Evolutionary conservation across 192 early-diverging fungal species (phyloP), one percentile per base, ranked within the genome.

Genomic region (Linnemannia zychae): DNA sequence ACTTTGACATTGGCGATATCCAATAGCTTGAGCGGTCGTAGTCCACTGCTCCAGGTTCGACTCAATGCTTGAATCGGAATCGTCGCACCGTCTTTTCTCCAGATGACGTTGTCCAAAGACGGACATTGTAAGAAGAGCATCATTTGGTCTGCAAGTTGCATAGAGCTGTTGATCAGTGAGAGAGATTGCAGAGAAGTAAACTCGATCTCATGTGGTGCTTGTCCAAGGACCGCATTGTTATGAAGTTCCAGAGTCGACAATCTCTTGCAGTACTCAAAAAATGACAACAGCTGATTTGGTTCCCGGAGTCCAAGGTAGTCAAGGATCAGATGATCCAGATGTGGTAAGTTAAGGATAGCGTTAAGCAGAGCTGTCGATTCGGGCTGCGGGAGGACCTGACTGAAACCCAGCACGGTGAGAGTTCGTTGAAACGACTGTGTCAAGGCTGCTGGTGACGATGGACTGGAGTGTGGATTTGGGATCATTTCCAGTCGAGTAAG

Each of bases 251-350:
- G 44, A 15, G 81, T 74, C 7, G 16, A 38, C 2, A 84, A 52
- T 24, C 74, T 76, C 18, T 69, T 38, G 48, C 81, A 84, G 38
- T 70, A 84, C 6, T 53, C 40, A 37, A 84, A 72, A 22, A 84
- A 78, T 2, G 67, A 44, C 28, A 33, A 0, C 17, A 78, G 36
- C 0, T 73, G 72, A 5, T 40, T 67, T 5, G 31, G 31, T 20
- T n/a, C 38, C 0, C 38, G 46, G 36, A 83, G 50, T 2, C 76
- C 36, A 9, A 83, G 50, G 52, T 74, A 40, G 40, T 74, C 72
- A 7, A 84, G 49, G 31, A 84, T 66, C 5, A 84, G 72, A 72
- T 84, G 81, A 22, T 84, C 47, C 15, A 84, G 70, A n/a, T 68
- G 50, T 2, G 71, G 33, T 16, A 84, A 67, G 7, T 66, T 38